These are phyloP conservation scores for Monilinia laxa DNA, from an alignment of 2,329 filamentous ascomycete genomes.

Conservation along the genomic window DNA sequence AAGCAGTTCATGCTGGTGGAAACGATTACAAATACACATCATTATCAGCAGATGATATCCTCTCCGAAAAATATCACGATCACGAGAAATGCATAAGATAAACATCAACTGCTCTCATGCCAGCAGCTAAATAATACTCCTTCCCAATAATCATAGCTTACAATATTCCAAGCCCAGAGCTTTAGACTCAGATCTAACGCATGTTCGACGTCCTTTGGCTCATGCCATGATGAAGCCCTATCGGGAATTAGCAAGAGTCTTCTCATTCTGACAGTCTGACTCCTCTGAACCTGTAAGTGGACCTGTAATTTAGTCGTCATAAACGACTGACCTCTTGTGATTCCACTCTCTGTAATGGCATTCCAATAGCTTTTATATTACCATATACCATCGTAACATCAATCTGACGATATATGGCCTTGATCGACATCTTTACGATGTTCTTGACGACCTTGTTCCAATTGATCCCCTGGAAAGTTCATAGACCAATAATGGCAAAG, in stretches of 20 bases:
- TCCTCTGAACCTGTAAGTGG: too few relatives aligned
- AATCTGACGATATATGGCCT: constrained; percentile 16
- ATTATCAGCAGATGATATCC: background rate
- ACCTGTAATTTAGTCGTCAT: constrained; percentile 33
- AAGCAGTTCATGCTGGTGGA: constrained; percentile 14
- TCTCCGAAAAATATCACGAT: background rate
- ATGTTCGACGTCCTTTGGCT: constrained; percentile 7
- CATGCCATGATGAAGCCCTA: constrained; percentile 15
- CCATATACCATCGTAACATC: constrained; percentile 16
- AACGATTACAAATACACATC: background rate
- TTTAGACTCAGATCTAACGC: constrained; percentile 3
- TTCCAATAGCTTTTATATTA: constrained; percentile 39
- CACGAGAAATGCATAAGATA: constrained; percentile 21
- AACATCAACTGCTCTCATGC: constrained; percentile 3
- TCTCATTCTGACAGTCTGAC: background rate
- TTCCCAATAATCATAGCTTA: too few relatives aligned
- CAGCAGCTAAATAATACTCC: background rate
- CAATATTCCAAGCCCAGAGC: constrained; percentile 13
- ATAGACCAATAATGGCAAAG: constrained; percentile 3
- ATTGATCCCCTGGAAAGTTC: constrained; percentile 17
- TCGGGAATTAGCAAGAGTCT: background rate
- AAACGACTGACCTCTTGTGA: constrained; percentile 43
- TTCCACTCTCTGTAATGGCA: constrained; percentile 41
- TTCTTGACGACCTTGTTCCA: constrained; percentile 3
- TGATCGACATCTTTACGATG: background rate